Evolutionary conservation across 768 basidiomycete genomes (phyloP).

Genomic region (Boletus sp.): DNA sequence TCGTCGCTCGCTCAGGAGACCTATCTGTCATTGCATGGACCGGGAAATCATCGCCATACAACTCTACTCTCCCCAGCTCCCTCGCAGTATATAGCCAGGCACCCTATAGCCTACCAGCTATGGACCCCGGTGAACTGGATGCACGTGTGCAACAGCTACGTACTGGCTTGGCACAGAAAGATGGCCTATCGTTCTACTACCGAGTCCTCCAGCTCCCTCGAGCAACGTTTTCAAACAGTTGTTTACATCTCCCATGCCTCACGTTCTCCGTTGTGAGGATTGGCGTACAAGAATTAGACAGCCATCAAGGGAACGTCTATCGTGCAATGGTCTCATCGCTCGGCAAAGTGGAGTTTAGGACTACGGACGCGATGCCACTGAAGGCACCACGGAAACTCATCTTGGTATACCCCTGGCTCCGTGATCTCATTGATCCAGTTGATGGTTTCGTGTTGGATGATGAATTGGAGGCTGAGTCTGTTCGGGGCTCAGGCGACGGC

Average conservation of each 20-base stretch:
- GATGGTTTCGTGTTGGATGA: background rate
- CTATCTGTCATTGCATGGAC: background rate
- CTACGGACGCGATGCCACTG: background rate
- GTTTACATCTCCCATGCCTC: conserved; percentile 1
- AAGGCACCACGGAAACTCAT: background rate
- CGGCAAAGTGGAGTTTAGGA: conserved; percentile 2
- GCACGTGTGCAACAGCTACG: background rate
- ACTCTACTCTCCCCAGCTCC: background rate
- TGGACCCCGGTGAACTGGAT: background rate
- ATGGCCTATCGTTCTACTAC: background rate
- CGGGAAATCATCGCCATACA: background rate
- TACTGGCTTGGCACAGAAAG: background rate
- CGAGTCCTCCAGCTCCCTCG: background rate
- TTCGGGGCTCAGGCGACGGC: background rate
- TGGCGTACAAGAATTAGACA: background rate
- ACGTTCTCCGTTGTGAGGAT: background rate
- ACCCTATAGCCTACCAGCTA: background rate
- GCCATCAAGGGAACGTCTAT: background rate
- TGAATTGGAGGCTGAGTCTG: background rate
- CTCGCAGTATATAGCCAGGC: background rate
- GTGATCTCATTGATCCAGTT: background rate
- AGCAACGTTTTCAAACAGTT: background rate
- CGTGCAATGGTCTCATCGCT: background rate
- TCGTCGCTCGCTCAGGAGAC: conserved; percentile 2
- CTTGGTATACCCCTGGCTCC: conserved; percentile 12